These are phyloP conservation scores for Hirschfeldia incana DNA, from an alignment of 345 rosid species.

Conservation along the genomic window DNA sequence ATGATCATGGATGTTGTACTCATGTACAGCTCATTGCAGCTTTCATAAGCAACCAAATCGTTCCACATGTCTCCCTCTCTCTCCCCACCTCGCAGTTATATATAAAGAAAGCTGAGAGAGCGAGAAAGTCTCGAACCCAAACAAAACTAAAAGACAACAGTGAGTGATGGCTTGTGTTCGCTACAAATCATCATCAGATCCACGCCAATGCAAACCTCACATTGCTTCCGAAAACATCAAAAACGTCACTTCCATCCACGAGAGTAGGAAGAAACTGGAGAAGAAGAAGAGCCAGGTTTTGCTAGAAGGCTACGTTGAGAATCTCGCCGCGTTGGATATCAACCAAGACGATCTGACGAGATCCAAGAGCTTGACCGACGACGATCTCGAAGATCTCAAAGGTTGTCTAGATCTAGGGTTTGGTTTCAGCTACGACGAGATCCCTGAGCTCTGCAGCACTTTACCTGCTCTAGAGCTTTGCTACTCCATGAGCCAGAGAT, in stretches of 20 bases:
- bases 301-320: constrained; percentile 73
- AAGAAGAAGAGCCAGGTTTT: constrained; percentile 79
- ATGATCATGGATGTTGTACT: not conserved
- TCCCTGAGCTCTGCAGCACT: constrained; percentile 94
- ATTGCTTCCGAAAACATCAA: not conserved
- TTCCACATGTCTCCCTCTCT: not conserved
- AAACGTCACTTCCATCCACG: too few relatives aligned
- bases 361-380: constrained; percentile 86
- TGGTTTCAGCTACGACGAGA: constrained; percentile 91
- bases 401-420: constrained; percentile 95
- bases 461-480: constrained; percentile 93
- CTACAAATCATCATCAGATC: not conserved
- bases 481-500: constrained; percentile 92
- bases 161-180: not conserved
- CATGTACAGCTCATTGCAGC: constrained; percentile 6
- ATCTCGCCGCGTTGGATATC: constrained; percentile 25
- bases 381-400: constrained; percentile 87
- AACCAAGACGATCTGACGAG: constrained; percentile 59
- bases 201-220: not conserved
- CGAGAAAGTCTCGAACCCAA: not conserved
- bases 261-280: constrained; percentile 29
- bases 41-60: constrained; percentile 23
- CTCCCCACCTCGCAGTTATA: not conserved
- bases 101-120: not conserved
- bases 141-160: not conserved